Conservation (phyloP, 345 rosid genomes). For the Lenwebbia sp. region DNA sequence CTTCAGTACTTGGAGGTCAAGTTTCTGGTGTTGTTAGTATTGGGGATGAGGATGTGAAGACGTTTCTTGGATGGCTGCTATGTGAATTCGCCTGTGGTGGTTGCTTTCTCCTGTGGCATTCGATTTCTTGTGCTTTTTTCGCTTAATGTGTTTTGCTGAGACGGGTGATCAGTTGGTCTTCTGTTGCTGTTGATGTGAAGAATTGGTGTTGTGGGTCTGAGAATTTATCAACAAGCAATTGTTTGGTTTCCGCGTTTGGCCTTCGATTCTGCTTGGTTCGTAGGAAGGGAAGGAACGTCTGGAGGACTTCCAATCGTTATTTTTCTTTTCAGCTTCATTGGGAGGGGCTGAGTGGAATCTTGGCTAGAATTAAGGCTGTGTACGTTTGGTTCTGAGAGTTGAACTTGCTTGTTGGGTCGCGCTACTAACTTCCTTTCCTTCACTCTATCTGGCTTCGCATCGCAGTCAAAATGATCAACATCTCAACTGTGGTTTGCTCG, state of each 20-base stretch:
- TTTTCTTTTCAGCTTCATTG: neutral
- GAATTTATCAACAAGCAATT: neutral
- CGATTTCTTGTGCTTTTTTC: neutral
- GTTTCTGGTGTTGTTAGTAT: neutral
- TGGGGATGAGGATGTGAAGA: neutral
- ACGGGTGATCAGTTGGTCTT: neutral
- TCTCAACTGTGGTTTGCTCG: neutral
- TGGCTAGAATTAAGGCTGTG: neutral
- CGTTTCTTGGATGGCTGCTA: neutral
- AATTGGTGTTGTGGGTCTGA: neutral
- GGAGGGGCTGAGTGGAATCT: neutral
- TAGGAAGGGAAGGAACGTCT: neutral
- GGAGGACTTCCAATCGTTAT: neutral
- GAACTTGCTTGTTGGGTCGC: neutral
- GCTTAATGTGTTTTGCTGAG: neutral
- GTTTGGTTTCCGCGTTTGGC: neutral
- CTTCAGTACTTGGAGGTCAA: neutral
- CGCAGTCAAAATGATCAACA: neutral
- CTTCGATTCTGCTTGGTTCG: neutral
- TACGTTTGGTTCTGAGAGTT: neutral
- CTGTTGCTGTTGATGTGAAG: neutral
- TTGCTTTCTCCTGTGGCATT: neutral
- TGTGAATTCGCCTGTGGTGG: neutral
- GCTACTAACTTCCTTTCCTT: neutral
- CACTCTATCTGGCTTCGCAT: neutral